These are phyloP conservation scores for Aspergillus puulaauensis DNA, from an alignment of 2,329 filamentous ascomycete genomes.

Conservation along the genomic window DNA sequence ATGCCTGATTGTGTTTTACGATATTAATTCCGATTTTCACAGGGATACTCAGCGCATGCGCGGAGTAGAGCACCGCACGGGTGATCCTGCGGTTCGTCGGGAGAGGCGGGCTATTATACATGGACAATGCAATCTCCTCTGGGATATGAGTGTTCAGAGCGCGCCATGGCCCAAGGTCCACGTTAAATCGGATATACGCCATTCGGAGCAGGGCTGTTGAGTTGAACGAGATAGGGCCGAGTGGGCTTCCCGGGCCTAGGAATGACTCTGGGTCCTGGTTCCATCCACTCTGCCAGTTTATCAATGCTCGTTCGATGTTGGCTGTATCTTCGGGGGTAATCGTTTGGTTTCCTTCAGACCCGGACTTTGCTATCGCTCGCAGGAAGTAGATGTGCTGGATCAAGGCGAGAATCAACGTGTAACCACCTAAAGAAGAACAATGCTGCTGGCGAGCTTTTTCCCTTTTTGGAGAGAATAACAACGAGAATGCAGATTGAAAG, in stretches of 20 bases:
- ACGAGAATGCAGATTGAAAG: too few species aligned
- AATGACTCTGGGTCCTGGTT: slow-evolving; percentile 51
- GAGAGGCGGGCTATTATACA: neutral
- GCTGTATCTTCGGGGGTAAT: too few species aligned
- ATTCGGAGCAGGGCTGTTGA: slow-evolving; percentile 15
- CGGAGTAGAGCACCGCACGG: slow-evolving; percentile 9
- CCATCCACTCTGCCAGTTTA: slow-evolving; percentile 10
- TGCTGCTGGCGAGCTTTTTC: neutral
- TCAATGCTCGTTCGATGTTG: too few species aligned
- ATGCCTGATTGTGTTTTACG: slow-evolving; percentile 13
- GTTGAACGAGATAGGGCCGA: slow-evolving; percentile 14
- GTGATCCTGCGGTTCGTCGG: neutral
- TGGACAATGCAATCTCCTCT: neutral
- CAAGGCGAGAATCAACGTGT: too few species aligned
- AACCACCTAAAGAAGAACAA: neutral
- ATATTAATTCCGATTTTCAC: slow-evolving; percentile 9
- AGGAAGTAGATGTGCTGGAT: too few species aligned
- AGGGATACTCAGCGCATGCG: slow-evolving; percentile 14
- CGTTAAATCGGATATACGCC: slow-evolving; percentile 13
- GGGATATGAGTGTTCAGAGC: slow-evolving; percentile 3
- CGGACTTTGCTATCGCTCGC: too few species aligned
- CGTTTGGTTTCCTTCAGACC: too few species aligned
- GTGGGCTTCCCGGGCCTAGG: slow-evolving; percentile 28
- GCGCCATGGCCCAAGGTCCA: slow-evolving; percentile 4
- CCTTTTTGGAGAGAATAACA: too few species aligned